Evolutionary conservation across 1,284 basidiomycete genomes (phyloP), one percentile per base, ranked within the genome.

Genomic region (Neolentinus lepideus): DNA sequence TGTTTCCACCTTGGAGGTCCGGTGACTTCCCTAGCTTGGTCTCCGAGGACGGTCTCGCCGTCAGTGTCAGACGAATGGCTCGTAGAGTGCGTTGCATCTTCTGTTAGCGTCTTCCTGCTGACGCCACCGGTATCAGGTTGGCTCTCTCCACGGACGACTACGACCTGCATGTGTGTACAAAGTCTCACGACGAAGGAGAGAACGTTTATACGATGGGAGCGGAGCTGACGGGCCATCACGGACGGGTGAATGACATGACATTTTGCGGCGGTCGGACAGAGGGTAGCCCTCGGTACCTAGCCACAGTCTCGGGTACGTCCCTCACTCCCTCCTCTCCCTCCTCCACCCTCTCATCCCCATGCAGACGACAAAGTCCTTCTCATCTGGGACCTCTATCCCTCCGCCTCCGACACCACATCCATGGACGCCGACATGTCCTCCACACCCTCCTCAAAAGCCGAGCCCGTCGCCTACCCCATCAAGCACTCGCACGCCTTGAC

Each of bases 341-440:
- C 43, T n/a, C 26, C 11, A 48, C 51, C 54, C 35, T 52, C 52
- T 56, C 26, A 61, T 35, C 9, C 26, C 19, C 54, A 21, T 6
- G 31, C 58, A 90, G 88, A 90, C 61, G 88, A 91, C 69, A 87
- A 83, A 64, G 85, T 85, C 76, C 75, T 91, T 51, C 85, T 91
- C 80, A 81, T 92, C 14, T 92, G 89, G 89, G 87, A 92, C 67
- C 77, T 92, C 19, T 73, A 80, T 63, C 47, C 47, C 47, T 21
- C 16, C 47, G n/a, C 22, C 27, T n/a, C 47, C 47, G 47, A 26
- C 16, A 64, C 71, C 26, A 71, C 75, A 12, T 53, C 66, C 64
- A 48, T 74, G 65, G 56, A 71, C 67, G 57, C 63, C 58, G 53
- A 63, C 64, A 52, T n/a, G n/a, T n/a, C 63, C 63, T 25, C 57